Conservation (phyloP, 805 yeast species). For the Candida vartiovaarae region DNA sequence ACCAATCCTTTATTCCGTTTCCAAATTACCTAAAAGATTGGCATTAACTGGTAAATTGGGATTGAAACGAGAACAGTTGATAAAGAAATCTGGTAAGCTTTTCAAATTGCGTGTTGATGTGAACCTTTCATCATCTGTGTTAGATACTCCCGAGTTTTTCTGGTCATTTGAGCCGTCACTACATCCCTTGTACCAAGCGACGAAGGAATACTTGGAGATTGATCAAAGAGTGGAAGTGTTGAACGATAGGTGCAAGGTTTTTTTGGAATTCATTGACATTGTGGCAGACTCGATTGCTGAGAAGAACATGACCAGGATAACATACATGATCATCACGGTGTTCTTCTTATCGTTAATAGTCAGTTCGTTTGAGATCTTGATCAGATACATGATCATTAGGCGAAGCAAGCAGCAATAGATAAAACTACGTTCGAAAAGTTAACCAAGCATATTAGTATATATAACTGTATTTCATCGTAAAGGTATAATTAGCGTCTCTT, state of each 20-base stretch:
- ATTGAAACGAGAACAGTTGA: constrained; percentile 71
- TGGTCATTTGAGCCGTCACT: constrained; percentile 95
- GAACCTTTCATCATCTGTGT: constrained; percentile 78
- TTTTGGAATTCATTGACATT: constrained; percentile 86
- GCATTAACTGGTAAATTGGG: constrained; percentile 89
- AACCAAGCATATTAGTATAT: neutral
- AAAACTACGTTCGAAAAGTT: neutral
- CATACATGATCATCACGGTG: constrained; percentile 81
- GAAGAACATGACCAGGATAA: constrained; percentile 82
- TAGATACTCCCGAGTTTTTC: constrained; percentile 94
- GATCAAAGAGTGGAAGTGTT: constrained; percentile 92
- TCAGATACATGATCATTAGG: constrained; percentile 45
- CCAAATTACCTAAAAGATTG: constrained; percentile 81
- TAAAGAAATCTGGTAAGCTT: constrained; percentile 83
- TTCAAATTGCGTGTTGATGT: constrained; percentile 92
- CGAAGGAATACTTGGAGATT: constrained; percentile 87
- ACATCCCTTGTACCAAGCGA: constrained; percentile 85
- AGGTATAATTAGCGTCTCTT: constrained; percentile 20
- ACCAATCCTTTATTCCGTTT: constrained; percentile 71
- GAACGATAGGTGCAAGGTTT: constrained; percentile 90
- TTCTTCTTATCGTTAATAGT: constrained; percentile 75
- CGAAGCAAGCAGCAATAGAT: neutral
- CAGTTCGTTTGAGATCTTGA: constrained; percentile 61
- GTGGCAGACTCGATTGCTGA: constrained; percentile 93
- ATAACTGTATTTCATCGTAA: neutral